Evolutionary conservation across 2,329 filamentous ascomycete genomes (phyloP).

Genomic region (Chaetomiaceae sp.): DNA sequence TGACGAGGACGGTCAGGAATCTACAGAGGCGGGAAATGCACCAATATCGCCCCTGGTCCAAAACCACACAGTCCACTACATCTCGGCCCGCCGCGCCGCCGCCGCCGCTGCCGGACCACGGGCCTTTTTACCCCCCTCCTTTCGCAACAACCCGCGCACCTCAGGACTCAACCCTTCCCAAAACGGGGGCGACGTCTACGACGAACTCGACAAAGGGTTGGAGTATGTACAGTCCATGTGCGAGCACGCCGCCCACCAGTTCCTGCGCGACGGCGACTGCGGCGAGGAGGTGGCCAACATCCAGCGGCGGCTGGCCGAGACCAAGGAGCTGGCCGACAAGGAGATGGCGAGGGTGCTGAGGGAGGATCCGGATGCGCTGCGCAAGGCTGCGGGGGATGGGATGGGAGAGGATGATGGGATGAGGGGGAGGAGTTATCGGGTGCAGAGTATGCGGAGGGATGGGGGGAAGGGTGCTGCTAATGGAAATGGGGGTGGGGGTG

Average conservation of each 20-base stretch:
- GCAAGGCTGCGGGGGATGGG: conserved; percentile 35
- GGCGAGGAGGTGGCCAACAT: conserved; percentile 69
- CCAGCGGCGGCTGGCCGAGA: conserved; percentile 58
- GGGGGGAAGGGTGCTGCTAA: not conserved
- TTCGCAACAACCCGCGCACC: conserved; percentile 27
- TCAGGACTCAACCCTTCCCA: no score
- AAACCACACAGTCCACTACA: conserved; percentile 34
- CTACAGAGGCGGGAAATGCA: no score
- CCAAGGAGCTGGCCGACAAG: conserved; percentile 56
- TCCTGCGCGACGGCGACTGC: conserved; percentile 83
- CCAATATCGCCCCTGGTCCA: no score
- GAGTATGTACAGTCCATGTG: conserved; percentile 78
- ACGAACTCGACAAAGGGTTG: conserved; percentile 71
- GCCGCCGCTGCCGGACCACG: no score
- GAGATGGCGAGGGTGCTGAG: conserved; percentile 54
- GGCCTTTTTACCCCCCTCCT: conserved; percentile 21
- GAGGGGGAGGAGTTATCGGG: conserved; percentile 47
- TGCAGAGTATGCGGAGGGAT: conserved; percentile 50
- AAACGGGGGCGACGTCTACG: conserved; percentile 50
- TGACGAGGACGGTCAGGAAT: conserved; percentile 6
- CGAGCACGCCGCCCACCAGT: conserved; percentile 83
- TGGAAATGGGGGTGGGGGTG: not conserved
- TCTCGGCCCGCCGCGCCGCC: conserved; percentile 38
- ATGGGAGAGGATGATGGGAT: conserved; percentile 34
- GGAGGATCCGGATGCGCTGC: conserved; percentile 46